Percentiles rank a stretch among this genome's conserved stretches.
These are phyloP conservation scores for Hypocrella siamensis DNA, from an alignment of 2,329 filamentous ascomycete genomes.

Conservation along the genomic window DNA sequence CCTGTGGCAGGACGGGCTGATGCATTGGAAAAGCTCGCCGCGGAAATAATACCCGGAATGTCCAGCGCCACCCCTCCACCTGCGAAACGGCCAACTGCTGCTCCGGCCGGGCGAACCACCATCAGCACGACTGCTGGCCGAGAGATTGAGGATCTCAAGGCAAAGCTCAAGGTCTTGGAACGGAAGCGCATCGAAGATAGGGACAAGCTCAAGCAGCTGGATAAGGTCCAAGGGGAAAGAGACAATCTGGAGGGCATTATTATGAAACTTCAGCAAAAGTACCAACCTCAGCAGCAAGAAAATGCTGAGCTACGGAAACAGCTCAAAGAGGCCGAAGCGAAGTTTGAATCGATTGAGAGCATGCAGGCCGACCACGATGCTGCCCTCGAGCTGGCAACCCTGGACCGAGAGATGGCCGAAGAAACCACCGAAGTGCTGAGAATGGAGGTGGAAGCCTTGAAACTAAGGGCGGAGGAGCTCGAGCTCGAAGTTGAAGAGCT, in stretches of 20 bases:
- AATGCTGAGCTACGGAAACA: constrained; percentile 60
- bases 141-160: constrained; percentile 76
- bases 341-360: constrained; percentile 50
- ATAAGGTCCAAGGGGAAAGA: constrained; percentile 59
- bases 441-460: constrained; percentile 62
- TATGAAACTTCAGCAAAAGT: constrained; percentile 79
- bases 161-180: constrained; percentile 75
- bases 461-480: constrained; percentile 65
- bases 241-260: constrained; percentile 75
- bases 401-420: constrained; percentile 94
- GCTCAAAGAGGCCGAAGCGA: constrained; percentile 58
- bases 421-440: constrained; percentile 75
- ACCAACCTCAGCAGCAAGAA: constrained; percentile 72
- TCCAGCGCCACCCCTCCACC: constrained; percentile 16
- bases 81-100: constrained; percentile 12
- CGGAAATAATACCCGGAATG: constrained; percentile 14
- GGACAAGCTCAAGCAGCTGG: constrained; percentile 66
- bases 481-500: constrained; percentile 79
- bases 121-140: constrained; percentile 36
- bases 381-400: constrained; percentile 67
- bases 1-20: constrained; percentile 34
- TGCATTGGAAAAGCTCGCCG: constrained; percentile 35
- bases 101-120: constrained; percentile 20
- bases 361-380: constrained; percentile 70
- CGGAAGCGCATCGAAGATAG: constrained; percentile 75